These are phyloP conservation scores for Colletotrichum lini DNA, from an alignment of 2,329 filamentous ascomycete species.

Conservation along the genomic window DNA sequence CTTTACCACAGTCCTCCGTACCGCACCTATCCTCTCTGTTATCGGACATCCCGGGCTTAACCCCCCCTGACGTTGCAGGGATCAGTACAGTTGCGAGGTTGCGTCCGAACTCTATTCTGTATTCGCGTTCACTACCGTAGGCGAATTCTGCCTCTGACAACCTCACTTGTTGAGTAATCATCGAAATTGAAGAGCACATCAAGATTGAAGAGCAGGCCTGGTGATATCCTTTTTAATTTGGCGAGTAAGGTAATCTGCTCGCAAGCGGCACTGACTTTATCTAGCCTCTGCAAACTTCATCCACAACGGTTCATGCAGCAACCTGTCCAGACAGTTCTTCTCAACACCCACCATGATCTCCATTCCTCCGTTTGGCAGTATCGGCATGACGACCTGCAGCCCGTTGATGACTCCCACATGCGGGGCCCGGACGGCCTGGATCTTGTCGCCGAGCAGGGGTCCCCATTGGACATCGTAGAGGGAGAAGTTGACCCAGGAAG, in stretches of 20 bases:
- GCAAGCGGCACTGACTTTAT: not conserved
- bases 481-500: slow-evolving; percentile 52
- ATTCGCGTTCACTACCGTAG: no score
- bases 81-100: no score
- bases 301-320: slow-evolving; percentile 50
- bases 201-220: no score
- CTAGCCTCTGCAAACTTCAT: slow-evolving; percentile 27
- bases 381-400: slow-evolving; percentile 50
- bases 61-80: no score
- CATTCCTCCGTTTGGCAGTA: slow-evolving; percentile 51
- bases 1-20: no score
- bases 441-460: slow-evolving; percentile 45
- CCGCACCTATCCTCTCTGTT: no score
- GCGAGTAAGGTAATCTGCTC: no score
- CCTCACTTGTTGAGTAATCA: no score
- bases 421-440: slow-evolving; percentile 51
- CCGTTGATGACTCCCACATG: slow-evolving; percentile 53
- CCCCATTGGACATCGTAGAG: slow-evolving; percentile 54
- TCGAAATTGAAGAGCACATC: no score
- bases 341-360: slow-evolving; percentile 54
- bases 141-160: not conserved
- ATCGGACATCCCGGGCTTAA: no score
- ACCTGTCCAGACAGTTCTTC: slow-evolving; percentile 46
- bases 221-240: no score
- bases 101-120: no score